Evolutionary conservation across 2,329 filamentous ascomycete genomes (phyloP), one percentile per base, ranked within the genome.

Genomic region (Nemania bipapillata): DNA sequence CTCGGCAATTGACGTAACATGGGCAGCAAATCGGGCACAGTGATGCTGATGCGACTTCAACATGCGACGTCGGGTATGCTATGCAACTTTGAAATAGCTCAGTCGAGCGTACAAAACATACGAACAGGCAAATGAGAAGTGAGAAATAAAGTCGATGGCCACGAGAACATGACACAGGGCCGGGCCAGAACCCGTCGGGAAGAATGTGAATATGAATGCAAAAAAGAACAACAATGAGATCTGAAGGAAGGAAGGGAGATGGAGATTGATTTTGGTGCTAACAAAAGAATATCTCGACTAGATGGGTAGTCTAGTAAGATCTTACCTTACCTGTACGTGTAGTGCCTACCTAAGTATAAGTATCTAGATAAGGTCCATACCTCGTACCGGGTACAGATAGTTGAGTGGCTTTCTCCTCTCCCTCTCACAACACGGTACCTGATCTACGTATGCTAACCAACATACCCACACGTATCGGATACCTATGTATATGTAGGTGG

Each of bases 1-100:
- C 56, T 59, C 61, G 58, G 68, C 42, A 65, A 60, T 65, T 65
- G 58, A 65, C 58, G 68, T 68, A 66, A 61, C 68, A 65, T 66
- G 54, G 54, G 56, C 52, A 65, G 54, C 54, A 50, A 47, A 50
- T 50, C 24, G 52, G 68, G 61, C 30, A 50, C 28, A 45, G 56
- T 58, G 50, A 37, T 61, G 58, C 37, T 58, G 50, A 37, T 61
- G 58, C 37, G 32, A 42, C 59, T 60, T 63, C 64, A 59, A 62
- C 63, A 58, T 68, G 63, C 57, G 22, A 50, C 66, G 68, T 57
- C 50, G 62, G 40, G 47, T 37, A 55, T 42, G 65, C 54, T 56
- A 53, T 60, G 65, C 65, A 62, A 37, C 56, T 47, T 45, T 12
- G 42, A 40, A 40, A 45, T 30, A 8, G 24, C 45, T 52, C 42